These are phyloP conservation scores for Catunica adiposa DNA, from an alignment of 2,329 filamentous ascomycete species.

Conservation along the genomic window DNA sequence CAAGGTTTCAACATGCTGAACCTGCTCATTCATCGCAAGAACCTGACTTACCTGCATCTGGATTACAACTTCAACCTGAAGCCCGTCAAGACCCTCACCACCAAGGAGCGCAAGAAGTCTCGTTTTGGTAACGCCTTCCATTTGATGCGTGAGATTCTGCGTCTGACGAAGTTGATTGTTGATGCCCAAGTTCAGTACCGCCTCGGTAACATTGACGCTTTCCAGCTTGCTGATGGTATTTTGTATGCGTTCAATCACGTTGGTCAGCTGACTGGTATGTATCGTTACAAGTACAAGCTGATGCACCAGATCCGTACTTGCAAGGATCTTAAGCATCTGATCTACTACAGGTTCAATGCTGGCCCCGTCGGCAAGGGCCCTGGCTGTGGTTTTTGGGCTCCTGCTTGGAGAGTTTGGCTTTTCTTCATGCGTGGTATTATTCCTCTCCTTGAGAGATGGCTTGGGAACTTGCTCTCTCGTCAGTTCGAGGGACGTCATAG, in stretches of 20 bases:
- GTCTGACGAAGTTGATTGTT: conserved; percentile 91
- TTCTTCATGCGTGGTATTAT: conserved; percentile 99
- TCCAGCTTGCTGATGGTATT: conserved; percentile 95
- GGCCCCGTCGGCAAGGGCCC: conserved; percentile 93
- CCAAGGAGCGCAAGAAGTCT: conserved; percentile 98
- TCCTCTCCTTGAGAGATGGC: conserved; percentile 87
- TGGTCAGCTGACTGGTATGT: conserved; percentile 96
- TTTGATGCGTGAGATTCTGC: conserved; percentile 92
- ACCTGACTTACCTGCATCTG: conserved; percentile 91
- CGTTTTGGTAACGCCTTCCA: conserved; percentile 98
- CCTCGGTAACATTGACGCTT: conserved; percentile 93
- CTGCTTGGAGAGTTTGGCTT: conserved; percentile 95
- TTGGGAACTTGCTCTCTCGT: conserved; percentile 87
- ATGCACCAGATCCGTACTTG: conserved; percentile 99
- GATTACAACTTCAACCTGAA: conserved; percentile 99
- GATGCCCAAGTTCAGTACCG: conserved; percentile 97
- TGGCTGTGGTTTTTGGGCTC: conserved; percentile 97
- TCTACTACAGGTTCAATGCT: conserved; percentile 97
- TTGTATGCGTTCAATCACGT: conserved; percentile 99
- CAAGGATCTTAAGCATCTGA: conserved; percentile 97
- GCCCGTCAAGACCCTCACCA: conserved; percentile 94
- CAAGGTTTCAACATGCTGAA: conserved; percentile 99
- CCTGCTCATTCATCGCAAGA: conserved; percentile 92
- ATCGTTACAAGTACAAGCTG: conserved; percentile 98
- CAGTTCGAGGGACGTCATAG: conserved; percentile 98